phyloP scores from a whole-genome alignment of 805 yeast species.

The Blastobotrys robertii region DNA sequence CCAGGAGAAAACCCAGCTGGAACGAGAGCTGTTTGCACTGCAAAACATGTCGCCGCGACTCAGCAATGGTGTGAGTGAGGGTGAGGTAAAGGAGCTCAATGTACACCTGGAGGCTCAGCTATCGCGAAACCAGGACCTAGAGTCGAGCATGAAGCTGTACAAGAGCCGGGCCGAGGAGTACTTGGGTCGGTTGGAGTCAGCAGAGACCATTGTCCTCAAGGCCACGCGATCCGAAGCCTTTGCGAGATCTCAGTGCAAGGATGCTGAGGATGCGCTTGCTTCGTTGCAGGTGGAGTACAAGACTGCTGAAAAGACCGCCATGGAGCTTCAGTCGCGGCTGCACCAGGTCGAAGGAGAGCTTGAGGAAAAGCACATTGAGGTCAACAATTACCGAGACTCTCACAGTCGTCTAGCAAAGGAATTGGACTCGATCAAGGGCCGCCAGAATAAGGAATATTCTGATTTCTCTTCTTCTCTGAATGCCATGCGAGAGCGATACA shows the following conservation, averaged over 20 bases:
- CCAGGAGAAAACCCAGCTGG: slow-evolving; percentile 15
- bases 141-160: slow-evolving; percentile 48
- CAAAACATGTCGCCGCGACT: slow-evolving; percentile 1
- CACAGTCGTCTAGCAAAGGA: slow-evolving; percentile 48
- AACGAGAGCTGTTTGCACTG: slow-evolving; percentile 7
- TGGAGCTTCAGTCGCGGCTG: slow-evolving; percentile 41
- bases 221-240: slow-evolving; percentile 53
- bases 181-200: slow-evolving; percentile 60
- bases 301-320: slow-evolving; percentile 43
- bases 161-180: slow-evolving; percentile 67
- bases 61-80: slow-evolving; percentile 1
- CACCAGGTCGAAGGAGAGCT: slow-evolving; percentile 45
- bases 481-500: slow-evolving; percentile 20
- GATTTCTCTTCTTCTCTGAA: slow-evolving; percentile 46
- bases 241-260: slow-evolving; percentile 43
- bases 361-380: slow-evolving; percentile 47
- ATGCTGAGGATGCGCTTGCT: slow-evolving; percentile 38
- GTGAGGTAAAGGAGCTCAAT: slow-evolving; percentile 33
- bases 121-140: slow-evolving; percentile 46
- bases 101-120: slow-evolving; percentile 48
- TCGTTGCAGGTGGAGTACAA: slow-evolving; percentile 42
- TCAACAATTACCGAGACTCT: slow-evolving; percentile 39
- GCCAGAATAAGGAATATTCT: slow-evolving; percentile 58
- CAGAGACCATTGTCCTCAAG: slow-evolving; percentile 61
- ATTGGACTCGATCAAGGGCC: slow-evolving; percentile 40